Evolutionary conservation across 208 protist species (phyloP).

Genomic region (Leishmania guyanensis): DNA sequence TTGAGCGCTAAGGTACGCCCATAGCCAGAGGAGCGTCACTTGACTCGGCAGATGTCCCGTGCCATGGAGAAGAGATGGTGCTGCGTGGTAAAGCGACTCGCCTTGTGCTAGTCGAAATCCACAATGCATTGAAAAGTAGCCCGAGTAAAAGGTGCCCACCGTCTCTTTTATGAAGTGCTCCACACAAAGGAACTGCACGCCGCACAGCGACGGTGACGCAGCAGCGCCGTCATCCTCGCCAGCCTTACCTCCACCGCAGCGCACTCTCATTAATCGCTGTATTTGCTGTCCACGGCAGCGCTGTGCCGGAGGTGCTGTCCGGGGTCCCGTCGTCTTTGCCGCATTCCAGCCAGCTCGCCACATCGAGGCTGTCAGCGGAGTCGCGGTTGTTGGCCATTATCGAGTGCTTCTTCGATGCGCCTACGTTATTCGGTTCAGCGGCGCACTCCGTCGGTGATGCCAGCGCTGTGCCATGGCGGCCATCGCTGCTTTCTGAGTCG

Average conservation of each 20-base stretch:
- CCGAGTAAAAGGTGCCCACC: slow-evolving; percentile 56
- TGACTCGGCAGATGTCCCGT: slow-evolving; percentile 83
- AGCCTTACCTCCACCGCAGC: background rate
- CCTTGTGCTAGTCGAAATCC: slow-evolving; percentile 79
- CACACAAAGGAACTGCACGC: slow-evolving; percentile 36
- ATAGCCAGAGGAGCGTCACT: slow-evolving; percentile 79
- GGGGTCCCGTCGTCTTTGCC: background rate
- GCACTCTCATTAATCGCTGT: too few relatives aligned
- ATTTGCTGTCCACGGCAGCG: background rate
- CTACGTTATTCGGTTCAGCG: background rate
- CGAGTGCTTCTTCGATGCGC: background rate
- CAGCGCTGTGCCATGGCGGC: too few relatives aligned
- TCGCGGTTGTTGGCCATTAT: background rate
- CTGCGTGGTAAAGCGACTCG: slow-evolving; percentile 57
- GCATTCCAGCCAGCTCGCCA: background rate
- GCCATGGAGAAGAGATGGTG: slow-evolving; percentile 54
- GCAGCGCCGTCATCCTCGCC: background rate
- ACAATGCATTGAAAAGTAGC: slow-evolving; percentile 67
- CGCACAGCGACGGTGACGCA: slow-evolving; percentile 5
- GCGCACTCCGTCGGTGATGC: too few relatives aligned
- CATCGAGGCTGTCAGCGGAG: background rate
- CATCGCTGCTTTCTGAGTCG: background rate
- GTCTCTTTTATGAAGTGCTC: slow-evolving; percentile 75
- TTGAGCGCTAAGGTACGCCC: slow-evolving; percentile 65
- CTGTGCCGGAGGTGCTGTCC: background rate